Percentiles rank a stretch among this genome's conserved stretches.
phyloP scores from a whole-genome alignment of 1,139 yeast species.

The Pichia sp. region DNA sequence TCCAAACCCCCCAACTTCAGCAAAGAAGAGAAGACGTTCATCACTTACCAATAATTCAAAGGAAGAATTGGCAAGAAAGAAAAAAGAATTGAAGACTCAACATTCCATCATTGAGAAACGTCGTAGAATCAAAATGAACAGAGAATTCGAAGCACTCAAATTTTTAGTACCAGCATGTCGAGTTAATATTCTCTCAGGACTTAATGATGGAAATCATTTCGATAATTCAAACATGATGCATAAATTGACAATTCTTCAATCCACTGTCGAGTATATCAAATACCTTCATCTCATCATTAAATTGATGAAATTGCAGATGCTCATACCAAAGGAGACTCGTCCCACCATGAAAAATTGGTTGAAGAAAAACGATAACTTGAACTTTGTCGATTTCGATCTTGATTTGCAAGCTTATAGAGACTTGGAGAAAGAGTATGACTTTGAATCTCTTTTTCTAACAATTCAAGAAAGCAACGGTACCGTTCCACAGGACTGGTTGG shows the following conservation, averaged over 20 bases:
- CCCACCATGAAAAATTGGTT: slow-evolving; percentile 19
- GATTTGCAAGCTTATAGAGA: slow-evolving; percentile 54
- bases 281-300: slow-evolving; percentile 57
- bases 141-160: slow-evolving; percentile 78
- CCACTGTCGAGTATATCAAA: slow-evolving; percentile 72
- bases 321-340: slow-evolving; percentile 21
- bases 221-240: slow-evolving; percentile 42
- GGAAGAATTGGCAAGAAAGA: slow-evolving; percentile 48
- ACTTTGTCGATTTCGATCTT: slow-evolving; percentile 45
- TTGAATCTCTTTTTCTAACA: slow-evolving; percentile 31
- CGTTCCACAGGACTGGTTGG: slow-evolving; percentile 17
- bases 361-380: slow-evolving; percentile 33
- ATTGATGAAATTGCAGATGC: slow-evolving; percentile 30
- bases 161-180: slow-evolving; percentile 75
- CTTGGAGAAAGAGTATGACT: slow-evolving; percentile 49
- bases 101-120: slow-evolving; percentile 79
- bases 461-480: slow-evolving; percentile 25
- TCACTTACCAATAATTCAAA: slow-evolving; percentile 36
- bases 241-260: slow-evolving; percentile 70
- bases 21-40: slow-evolving; percentile 33
- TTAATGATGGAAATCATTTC: slow-evolving; percentile 20
- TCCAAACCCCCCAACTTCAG: background rate
- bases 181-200: slow-evolving; percentile 31
- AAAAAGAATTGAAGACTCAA: slow-evolving; percentile 50
- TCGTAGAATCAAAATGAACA: slow-evolving; percentile 68